Evolutionary conservation across 331 rosid species (phyloP), one percentile per base, ranked within the genome.

Genomic region (Stylosanthes scabra): DNA sequence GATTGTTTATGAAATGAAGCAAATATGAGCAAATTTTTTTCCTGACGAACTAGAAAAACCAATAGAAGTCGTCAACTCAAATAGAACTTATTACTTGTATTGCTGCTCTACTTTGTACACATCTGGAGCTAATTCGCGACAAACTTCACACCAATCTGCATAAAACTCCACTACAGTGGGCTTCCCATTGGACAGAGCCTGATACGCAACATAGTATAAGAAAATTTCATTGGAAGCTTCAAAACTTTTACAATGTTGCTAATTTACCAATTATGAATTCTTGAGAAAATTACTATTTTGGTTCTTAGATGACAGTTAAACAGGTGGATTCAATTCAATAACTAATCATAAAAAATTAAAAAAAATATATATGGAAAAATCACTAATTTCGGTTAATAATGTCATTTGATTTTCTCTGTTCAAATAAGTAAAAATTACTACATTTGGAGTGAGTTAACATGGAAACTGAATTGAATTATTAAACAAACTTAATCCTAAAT

Each of bases 61-160:
- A 74, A 6, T 9, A 27, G 5, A 9, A 62, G 56, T 28, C 31
- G 63, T 25, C 44, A 55, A 66, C 16, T 46, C 37, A 56, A 29
- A 55, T 27, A 57, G 61, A 67, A 71, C 78, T 63, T 63, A 73
- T 83, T 86, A 91, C 99, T 94, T 94, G 84, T 78, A 94, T 50
- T 88, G 90, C 82, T 94, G 97, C 93, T 94, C 97, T 31, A 88
- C 88, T 91, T 84, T 91, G 85, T 89, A 88, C 7, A 94, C 97
- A 47, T 88, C 97, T n/a, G 99, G 97, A 42, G 93, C 99, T 82
- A 94, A 83, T 81, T 94, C 97, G 44, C 90, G 77, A 70, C 99
- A 94, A 44, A 94, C 97, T 87, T 94, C 99, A 77, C 99, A 94
- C 99, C 99, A 94, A 71, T 91, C 99, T 11, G 99, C 99, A 83